Base-by-base conservation (phyloP, 2,329 filamentous ascomycete genomes). In the Aspergillus tanneri region DNA sequence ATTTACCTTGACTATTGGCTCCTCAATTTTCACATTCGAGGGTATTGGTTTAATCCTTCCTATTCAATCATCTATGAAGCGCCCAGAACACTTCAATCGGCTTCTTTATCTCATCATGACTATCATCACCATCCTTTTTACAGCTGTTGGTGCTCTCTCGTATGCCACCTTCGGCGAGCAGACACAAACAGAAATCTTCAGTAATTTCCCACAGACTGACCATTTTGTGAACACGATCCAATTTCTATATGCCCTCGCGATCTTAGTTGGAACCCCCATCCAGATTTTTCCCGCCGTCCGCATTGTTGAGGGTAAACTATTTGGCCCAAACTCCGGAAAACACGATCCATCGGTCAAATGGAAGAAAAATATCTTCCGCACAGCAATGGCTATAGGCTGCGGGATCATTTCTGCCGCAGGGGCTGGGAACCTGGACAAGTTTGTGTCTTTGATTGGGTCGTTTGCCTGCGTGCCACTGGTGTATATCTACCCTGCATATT, bases 281-380 rank as follows among this genome's bases (percentile, higher is more conserved):
- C 93, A 97, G 65, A 90, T 97, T 57, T 97, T 96, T 76, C 92
- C 92, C 0, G 92, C 92, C 23, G 96, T 97, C 61, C 87, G 90
- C 63, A 97, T 97, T 62, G 88, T 88, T 7, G 90, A 93, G 71
- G 95, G 93, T 59, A 89, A 88, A 54, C 77, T 96, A 6, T 97
- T 96, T 67, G 93, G 88, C 16, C 80, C 85, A 62, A 95, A 88
- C 49, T 87, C 35, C 79, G 90, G 92, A 57, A 96, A 97, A 72
- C 95, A 95, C 73, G 95, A 96, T 65, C 89, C 89, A 1, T 91
- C 88, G 65, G 95, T 96, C 77, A 97, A 97, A 75, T 97, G 92
- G 92, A 89, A 96, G 78, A 97, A 97, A 83, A 97, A 97, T 61
- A 75, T 86, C 19, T 97, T 95, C 75, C 85, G 92, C 47, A 96